Conservation (phyloP, 208 protist genomes). For the Acanthamoeba culbertsoni region DNA sequence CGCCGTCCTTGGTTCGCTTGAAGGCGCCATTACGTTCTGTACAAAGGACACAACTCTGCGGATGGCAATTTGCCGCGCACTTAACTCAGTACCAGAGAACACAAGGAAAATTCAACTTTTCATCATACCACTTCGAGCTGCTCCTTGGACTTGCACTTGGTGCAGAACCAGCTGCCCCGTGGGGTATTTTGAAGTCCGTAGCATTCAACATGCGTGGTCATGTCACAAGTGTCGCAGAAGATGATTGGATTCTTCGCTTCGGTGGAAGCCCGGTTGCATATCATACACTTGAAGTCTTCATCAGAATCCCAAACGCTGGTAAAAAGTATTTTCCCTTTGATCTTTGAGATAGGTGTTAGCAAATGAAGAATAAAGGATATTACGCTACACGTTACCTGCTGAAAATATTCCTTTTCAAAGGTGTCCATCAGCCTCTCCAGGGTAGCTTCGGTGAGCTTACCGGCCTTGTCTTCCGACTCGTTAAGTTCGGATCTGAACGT, state of each 20-base stretch:
- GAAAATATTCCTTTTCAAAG: neutral
- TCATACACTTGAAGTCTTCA: neutral
- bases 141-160: slow-evolving; percentile 38
- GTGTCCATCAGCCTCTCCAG: slow-evolving; percentile 1
- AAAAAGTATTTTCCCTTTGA: neutral
- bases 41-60: neutral
- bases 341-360: neutral
- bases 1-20: slow-evolving; percentile 25
- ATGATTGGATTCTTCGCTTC: slow-evolving; percentile 6
- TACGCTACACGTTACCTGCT: neutral
- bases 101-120: neutral
- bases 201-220: slow-evolving; percentile 6
- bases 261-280: neutral
- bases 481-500: neutral
- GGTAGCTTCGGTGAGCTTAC: neutral
- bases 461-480: neutral
- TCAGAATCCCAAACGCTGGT: slow-evolving; percentile 9
- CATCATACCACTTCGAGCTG: slow-evolving; percentile 38
- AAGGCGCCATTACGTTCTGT: slow-evolving; percentile 4
- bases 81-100: too few relatives aligned
- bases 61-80: too few relatives aligned
- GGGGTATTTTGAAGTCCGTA: slow-evolving; percentile 24
- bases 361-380: neutral
- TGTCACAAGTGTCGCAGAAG: slow-evolving; percentile 45
- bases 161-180: slow-evolving; percentile 36